A percentile compares a stretch with the other conserved stretches of the same genome.
Conservation (phyloP, 2,329 filamentous ascomycete species). For the Venturia aucupariae region DNA sequence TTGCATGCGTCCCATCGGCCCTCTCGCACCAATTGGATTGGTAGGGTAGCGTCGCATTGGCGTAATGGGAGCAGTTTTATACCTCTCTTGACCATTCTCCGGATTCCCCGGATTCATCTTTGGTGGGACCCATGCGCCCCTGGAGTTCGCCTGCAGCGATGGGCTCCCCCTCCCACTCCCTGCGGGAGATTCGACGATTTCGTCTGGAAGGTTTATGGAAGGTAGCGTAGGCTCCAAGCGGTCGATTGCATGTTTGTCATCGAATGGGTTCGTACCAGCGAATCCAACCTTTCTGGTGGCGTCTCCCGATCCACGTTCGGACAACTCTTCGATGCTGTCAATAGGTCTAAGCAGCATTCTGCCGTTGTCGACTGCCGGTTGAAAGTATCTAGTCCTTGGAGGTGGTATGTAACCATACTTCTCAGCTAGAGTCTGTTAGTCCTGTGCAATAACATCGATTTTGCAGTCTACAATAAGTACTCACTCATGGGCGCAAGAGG, state of each 20-base stretch:
- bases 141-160: not conserved
- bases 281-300: conserved; percentile 4
- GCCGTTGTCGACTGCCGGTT: conserved; percentile 2
- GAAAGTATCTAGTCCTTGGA: conserved; percentile 7
- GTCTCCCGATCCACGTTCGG: conserved; percentile 5
- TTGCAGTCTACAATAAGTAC: not conserved
- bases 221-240: not conserved
- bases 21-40: not conserved
- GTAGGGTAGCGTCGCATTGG: conserved; percentile 1
- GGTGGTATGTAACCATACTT: conserved; percentile 7
- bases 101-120: not conserved
- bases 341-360: conserved; percentile 6
- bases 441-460: not conserved
- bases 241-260: conserved; percentile 1
- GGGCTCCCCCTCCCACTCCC: not conserved
- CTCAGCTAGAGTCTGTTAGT: conserved; percentile 3
- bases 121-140: not conserved
- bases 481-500: not conserved
- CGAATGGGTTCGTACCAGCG: conserved; percentile 7
- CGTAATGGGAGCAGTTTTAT: not conserved
- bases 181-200: not conserved
- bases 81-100: not conserved
- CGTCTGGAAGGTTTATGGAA: not conserved
- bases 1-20: not conserved
- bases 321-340: conserved; percentile 8